Evolutionary conservation across 2,329 filamentous ascomycete genomes (phyloP), one percentile per base, ranked within the genome.

Genomic region (Sporothrix brunneoviolacea): DNA sequence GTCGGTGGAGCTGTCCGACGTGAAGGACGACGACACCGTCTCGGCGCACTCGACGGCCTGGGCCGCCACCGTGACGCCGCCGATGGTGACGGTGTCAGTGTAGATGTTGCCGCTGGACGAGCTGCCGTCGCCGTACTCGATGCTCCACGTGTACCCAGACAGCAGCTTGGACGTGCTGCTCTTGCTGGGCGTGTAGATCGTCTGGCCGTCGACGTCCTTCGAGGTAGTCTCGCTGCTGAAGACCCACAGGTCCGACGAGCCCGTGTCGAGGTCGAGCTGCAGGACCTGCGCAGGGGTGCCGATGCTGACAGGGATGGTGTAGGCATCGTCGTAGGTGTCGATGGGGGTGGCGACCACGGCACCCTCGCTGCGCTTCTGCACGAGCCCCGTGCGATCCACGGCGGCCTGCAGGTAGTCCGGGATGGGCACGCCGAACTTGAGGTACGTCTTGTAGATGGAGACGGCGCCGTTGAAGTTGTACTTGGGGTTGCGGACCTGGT

Each of bases 271-370:
- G 52, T 65, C 60, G 16, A 66, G 55, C 39, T 59, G 57, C 16
- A 66, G 58, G 4, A 51, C 47, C 50, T 65, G 62, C 3, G 55
- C 39, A 18, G 64, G 63, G 12, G 60, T 69, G 13, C 70, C 70
- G n/a, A 73, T 68, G 35, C 66, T 59, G 12, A 72, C 66, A 5
- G 68, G 66, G 32, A 53, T 53, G 16, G 51, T 46, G 51, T 53
- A 53, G 55, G 76, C 71, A 19, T 63, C 61, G 55, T 80, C 76
- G 46, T 69, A 65, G n/a, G 65, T 58, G 53, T 73, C 64, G 0
- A 76, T 75, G 16, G 66, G 71, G 16, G 71, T 68, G 21, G 65
- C 51, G 3, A 67, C 68, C 52, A 70, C 33, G 67, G 64, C 61
- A 52, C 32, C 37, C 12, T 39, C 15, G n/a, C 7, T 19, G 56